phyloP scores from a whole-genome alignment of 2,329 filamentous ascomycete species.

The Aspergillus arachidicola region DNA sequence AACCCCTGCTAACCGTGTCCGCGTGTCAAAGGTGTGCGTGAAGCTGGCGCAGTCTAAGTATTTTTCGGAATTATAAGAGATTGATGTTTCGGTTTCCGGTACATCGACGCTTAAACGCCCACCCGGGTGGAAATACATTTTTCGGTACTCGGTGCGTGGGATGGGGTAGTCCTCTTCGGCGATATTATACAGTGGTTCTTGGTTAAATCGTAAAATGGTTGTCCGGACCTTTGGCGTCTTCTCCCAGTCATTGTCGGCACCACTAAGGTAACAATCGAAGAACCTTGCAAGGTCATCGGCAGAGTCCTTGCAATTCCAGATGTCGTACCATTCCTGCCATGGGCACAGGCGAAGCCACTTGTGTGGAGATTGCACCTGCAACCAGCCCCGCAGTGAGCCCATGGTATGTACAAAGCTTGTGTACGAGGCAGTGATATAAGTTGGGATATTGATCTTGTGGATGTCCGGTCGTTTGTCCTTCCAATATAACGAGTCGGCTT shows the following conservation, averaged over 20 bases:
- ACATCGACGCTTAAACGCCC: not conserved
- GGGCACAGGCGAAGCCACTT: constrained; percentile 18
- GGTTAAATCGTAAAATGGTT: not conserved
- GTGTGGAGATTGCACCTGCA: constrained; percentile 7
- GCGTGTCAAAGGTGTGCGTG: constrained; percentile 11
- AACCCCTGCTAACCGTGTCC: constrained; percentile 14
- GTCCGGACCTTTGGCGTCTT: not conserved
- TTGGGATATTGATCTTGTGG: not conserved
- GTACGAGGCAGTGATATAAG: constrained; percentile 9
- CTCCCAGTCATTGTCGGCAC: not conserved
- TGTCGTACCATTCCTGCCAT: constrained; percentile 19
- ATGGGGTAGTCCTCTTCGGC: not conserved
- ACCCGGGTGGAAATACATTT: not conserved
- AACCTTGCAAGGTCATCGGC: constrained; percentile 7
- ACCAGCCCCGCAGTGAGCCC: constrained; percentile 15
- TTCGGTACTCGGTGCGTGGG: not conserved
- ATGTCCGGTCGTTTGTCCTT: constrained; percentile 9
- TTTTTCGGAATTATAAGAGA: not conserved
- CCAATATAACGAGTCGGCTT: constrained; percentile 2
- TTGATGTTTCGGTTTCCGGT: not conserved
- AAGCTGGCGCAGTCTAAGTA: constrained; percentile 10
- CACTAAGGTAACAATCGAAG: not conserved
- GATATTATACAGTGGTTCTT: not conserved
- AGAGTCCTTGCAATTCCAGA: constrained; percentile 14
- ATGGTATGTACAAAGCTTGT: constrained; percentile 17